These are phyloP conservation scores for Metahyphopichia silvanorum DNA, from an alignment of 805 yeast species.

Conservation along the genomic window DNA sequence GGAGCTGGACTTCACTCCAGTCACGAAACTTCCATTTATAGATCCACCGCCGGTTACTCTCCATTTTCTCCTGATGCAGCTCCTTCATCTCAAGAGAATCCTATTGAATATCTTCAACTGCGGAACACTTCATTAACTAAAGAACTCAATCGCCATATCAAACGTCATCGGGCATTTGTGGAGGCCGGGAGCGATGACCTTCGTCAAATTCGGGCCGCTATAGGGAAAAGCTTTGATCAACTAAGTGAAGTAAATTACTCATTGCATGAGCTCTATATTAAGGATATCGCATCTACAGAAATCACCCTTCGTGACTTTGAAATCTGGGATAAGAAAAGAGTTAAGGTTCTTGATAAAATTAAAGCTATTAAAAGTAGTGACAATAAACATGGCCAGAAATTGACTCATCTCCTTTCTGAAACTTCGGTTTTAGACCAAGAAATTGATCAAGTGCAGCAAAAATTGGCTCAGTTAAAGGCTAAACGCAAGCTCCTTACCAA, in stretches of 20 bases:
- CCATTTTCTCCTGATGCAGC: neutral
- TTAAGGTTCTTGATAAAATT: conserved; percentile 30
- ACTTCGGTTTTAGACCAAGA: conserved; percentile 31
- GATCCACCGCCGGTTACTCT: neutral
- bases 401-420: conserved; percentile 31
- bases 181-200: conserved; percentile 32
- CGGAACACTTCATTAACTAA: conserved; percentile 9
- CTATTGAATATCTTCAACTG: conserved; percentile 11
- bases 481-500: conserved; percentile 29
- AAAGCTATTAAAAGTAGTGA: conserved; percentile 35
- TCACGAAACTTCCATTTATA: neutral
- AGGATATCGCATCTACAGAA: conserved; percentile 29
- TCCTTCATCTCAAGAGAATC: conserved; percentile 3
- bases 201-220: conserved; percentile 19
- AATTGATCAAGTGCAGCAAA: conserved; percentile 34
- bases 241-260: conserved; percentile 43
- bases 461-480: conserved; percentile 25
- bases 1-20: neutral
- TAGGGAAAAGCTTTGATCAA: conserved; percentile 28
- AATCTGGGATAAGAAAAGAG: conserved; percentile 40
- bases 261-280: conserved; percentile 43
- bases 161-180: conserved; percentile 23
- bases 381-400: conserved; percentile 41
- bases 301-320: conserved; percentile 25
- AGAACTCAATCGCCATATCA: conserved; percentile 18